Conservation (phyloP, 164 flowering plant genomes). For the Buxus sempervirens region DNA sequence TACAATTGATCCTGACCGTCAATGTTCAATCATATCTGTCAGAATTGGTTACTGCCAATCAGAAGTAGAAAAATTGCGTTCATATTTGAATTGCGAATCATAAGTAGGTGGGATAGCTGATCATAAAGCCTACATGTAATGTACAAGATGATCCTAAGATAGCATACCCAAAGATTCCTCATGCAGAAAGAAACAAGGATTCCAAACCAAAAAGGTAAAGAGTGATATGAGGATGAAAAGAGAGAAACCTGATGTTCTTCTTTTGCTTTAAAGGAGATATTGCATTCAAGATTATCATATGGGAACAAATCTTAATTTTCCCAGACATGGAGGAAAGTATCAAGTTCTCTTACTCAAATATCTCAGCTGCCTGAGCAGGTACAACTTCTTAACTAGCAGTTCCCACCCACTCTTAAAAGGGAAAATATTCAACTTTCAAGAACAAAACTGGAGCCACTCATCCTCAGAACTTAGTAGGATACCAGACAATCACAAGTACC, state of each 20-base stretch:
- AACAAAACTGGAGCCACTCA: background rate
- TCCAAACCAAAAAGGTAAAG: no score
- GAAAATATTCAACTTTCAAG: background rate
- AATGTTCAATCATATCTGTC: no score
- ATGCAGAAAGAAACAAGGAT: background rate
- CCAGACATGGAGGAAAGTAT: constrained; percentile 12
- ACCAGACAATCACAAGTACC: background rate
- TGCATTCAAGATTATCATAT: background rate
- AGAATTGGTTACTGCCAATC: no score
- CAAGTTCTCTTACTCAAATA: constrained; percentile 3
- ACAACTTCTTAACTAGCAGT: background rate
- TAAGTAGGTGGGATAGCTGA: no score
- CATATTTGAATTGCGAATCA: no score
- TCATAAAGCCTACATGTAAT: no score
- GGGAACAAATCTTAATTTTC: background rate
- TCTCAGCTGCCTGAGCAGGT: background rate
- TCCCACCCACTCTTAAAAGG: background rate
- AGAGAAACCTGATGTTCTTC: background rate
- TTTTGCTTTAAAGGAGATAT: background rate
- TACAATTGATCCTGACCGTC: background rate
- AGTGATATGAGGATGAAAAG: background rate
- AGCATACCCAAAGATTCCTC: background rate
- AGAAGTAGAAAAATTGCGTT: no score
- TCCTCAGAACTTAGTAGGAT: background rate
- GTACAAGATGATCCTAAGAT: background rate